Evolutionary conservation across 2,329 filamentous ascomycete species (phyloP).

Genomic region (Diaporthe sp.): DNA sequence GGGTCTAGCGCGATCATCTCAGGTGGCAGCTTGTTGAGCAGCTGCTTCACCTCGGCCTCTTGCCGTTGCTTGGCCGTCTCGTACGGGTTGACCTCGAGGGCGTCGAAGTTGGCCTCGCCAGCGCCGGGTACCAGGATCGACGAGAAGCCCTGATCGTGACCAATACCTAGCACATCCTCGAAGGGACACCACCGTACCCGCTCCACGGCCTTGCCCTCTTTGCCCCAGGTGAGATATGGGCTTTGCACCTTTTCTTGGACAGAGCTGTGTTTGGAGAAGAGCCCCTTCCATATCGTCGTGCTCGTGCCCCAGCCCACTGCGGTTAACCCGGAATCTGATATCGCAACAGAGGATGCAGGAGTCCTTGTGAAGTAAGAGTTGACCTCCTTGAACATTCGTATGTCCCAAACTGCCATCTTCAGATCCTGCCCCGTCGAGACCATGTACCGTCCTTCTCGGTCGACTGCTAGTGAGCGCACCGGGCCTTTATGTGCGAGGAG

Average conservation of each 20-base stretch:
- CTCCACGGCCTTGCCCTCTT: slow-evolving; percentile 85
- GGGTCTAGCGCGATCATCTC: slow-evolving; percentile 98
- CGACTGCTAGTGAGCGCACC: slow-evolving; percentile 86
- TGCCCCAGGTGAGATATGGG: slow-evolving; percentile 95
- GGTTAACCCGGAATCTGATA: slow-evolving; percentile 89
- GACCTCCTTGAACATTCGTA: slow-evolving; percentile 93
- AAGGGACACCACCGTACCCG: slow-evolving; percentile 93
- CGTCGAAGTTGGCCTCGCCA: slow-evolving; percentile 97
- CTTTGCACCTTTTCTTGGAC: slow-evolving; percentile 86
- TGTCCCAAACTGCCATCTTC: slow-evolving; percentile 96
- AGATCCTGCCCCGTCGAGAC: slow-evolving; percentile 91
- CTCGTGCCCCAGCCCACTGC: slow-evolving; percentile 94
- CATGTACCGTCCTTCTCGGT: slow-evolving; percentile 95
- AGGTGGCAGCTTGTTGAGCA: slow-evolving; percentile 94
- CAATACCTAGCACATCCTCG: slow-evolving; percentile 90
- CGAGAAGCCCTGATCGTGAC: slow-evolving; percentile 88
- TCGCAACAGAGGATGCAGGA: slow-evolving; percentile 85
- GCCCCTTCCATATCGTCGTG: slow-evolving; percentile 89
- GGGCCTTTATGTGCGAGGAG: slow-evolving; percentile 91
- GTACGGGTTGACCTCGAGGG: slow-evolving; percentile 94
- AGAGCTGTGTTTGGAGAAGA: slow-evolving; percentile 80
- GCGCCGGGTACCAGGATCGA: slow-evolving; percentile 92
- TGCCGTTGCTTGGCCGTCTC: slow-evolving; percentile 93
- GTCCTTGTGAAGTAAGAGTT: slow-evolving; percentile 88
- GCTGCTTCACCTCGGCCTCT: slow-evolving; percentile 88